Conservation (phyloP, 2,329 filamentous ascomycete species). For the Aspergillus pseudoterreus region DNA sequence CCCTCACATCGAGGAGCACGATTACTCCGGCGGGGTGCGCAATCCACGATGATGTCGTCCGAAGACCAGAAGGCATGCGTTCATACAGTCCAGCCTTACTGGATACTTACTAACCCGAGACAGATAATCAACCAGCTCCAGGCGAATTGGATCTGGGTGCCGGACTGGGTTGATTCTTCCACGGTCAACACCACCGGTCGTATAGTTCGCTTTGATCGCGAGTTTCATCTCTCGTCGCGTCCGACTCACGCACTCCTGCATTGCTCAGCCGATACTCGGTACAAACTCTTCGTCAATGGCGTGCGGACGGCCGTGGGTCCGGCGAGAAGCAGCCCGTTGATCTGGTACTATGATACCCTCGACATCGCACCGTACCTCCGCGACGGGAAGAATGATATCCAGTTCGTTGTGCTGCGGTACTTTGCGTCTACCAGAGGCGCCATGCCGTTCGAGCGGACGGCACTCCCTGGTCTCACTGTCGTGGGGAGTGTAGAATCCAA, state of each 20-base stretch:
- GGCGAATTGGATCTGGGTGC: constrained; percentile 12
- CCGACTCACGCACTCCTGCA: constrained; percentile 6
- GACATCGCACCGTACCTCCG: constrained; percentile 24
- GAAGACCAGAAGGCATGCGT: constrained; percentile 6
- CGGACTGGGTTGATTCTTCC: constrained; percentile 10
- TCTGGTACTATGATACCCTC: constrained; percentile 32
- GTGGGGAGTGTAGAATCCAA: constrained; percentile 18
- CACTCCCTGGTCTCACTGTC: constrained; percentile 26
- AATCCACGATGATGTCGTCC: not conserved
- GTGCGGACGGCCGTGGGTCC: constrained; percentile 36
- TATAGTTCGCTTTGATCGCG: constrained; percentile 4
- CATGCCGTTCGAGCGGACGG: constrained; percentile 27
- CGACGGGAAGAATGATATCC: constrained; percentile 19
- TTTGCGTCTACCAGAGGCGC: constrained; percentile 24
- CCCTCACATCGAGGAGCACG: not conserved
- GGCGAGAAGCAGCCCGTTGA: constrained; percentile 29
- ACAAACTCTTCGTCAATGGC: constrained; percentile 42
- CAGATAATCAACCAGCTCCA: constrained; percentile 12
- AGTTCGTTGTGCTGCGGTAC: constrained; percentile 24
- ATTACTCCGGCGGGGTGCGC: not conserved
- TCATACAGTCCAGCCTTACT: not conserved
- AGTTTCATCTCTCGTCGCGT: not conserved
- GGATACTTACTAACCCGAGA: not conserved
- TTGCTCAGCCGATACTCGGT: constrained; percentile 38
- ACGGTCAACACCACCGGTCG: constrained; percentile 8